Percentiles rank a stretch among this genome's conserved stretches.
Conservation (phyloP, 179 eudicot species). For the Vitellaria paradoxa region DNA sequence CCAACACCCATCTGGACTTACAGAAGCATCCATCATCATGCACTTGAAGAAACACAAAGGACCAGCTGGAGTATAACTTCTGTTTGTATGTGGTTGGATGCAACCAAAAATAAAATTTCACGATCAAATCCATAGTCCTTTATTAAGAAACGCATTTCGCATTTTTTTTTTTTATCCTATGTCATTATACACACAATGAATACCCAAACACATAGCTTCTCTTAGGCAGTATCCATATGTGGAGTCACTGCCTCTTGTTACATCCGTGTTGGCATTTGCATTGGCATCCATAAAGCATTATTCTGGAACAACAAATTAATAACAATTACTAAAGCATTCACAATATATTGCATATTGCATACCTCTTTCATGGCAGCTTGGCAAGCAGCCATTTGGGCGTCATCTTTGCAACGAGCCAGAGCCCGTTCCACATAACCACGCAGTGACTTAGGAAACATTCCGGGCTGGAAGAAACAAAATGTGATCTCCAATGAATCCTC, state of each 20-base stretch:
- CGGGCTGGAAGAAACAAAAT: conserved; percentile 53
- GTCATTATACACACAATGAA: background rate
- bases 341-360: conserved; percentile 3
- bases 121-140: background rate
- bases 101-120: background rate
- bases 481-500: background rate
- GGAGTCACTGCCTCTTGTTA: background rate
- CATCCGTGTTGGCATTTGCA: background rate
- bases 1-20: background rate
- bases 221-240: background rate
- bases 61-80: background rate
- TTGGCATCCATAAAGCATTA: background rate
- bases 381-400: conserved; percentile 70
- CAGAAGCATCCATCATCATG: background rate
- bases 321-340: background rate
- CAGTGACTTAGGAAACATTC: conserved; percentile 77
- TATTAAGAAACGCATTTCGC: background rate
- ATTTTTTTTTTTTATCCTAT: background rate
- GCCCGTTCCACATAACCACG: conserved; percentile 98
- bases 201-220: background rate
- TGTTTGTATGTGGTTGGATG: background rate
- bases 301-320: background rate
- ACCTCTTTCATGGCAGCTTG: conserved; percentile 90
- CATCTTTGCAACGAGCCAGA: conserved; percentile 92
- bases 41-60: background rate